Percentiles rank a stretch among this genome's conserved stretches.
phyloP scores from a whole-genome alignment of 768 basidiomycete genomes.

The Suillus alpinus region DNA sequence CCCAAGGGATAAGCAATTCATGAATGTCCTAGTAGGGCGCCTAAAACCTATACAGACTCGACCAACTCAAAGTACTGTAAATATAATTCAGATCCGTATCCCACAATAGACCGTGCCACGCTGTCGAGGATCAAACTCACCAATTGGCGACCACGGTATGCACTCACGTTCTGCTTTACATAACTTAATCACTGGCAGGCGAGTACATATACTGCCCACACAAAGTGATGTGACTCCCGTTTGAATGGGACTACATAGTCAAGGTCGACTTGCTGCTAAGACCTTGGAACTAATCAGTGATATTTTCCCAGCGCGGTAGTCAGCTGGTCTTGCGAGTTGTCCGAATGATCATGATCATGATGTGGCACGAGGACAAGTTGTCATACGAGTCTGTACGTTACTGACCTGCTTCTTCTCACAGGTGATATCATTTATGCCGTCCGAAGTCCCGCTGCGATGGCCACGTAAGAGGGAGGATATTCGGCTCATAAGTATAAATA shows the following conservation, averaged over 20 bases:
- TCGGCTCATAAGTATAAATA: neutral
- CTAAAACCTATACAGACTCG: neutral
- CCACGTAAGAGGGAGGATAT: neutral
- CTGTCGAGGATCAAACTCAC: neutral
- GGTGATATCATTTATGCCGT: neutral
- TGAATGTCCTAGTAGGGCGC: no score
- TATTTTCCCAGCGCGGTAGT: neutral
- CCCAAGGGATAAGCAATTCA: no score
- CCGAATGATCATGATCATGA: neutral
- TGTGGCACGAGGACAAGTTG: neutral
- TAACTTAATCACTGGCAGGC: no score
- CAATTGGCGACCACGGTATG: neutral
- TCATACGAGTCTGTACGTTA: neutral
- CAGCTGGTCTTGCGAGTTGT: neutral
- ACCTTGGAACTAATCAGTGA: neutral
- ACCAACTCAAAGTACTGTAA: neutral
- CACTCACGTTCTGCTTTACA: neutral
- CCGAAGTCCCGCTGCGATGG: neutral
- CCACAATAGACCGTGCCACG: neutral
- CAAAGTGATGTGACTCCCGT: neutral
- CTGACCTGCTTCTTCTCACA: neutral
- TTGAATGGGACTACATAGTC: neutral
- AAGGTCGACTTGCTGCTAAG: neutral
- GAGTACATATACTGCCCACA: neutral
- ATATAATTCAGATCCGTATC: neutral